Base-by-base conservation (phyloP, 495 filamentous ascomycete species). In the Penicillium soppii region DNA sequence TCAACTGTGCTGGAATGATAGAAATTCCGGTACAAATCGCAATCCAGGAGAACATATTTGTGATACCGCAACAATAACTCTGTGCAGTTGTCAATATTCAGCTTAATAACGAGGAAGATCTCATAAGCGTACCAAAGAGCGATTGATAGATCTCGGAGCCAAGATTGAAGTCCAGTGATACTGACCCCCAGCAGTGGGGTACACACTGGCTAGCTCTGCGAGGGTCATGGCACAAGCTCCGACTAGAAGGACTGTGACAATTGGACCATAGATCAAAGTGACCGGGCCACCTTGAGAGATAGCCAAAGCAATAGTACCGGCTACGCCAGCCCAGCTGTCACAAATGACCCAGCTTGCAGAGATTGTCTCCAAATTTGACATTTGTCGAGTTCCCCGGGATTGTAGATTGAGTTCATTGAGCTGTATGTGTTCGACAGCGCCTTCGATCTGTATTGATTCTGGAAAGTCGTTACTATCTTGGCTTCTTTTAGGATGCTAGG, bases 181-280 rank as follows among this genome's bases (percentile, higher is more conserved):
- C 55, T 79, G 77, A 5, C 76, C 77, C 5, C 76, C 77, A 7
- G 75, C 74, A 0, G 78, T 79, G 0, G 76, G 75, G 61, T 75
- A 80, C 21, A 72, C 73, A n/a, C 71, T 71, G 0, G 73, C 69
- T 21, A 82, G 61, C 58, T 82, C 78, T 22, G 70, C 76, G 17
- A 80, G 61, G 4, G 71, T 73, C 0, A 68, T 57, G 6, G 74
- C 70, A 30, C 72, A 62, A 7, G 59, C 67, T 26, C 52, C 50
- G 16, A 58, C 48, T 4, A 67, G 26, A 8, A 65, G 17, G 2
- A 57, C 12, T 7, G 52, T 56, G 7, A 62, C 37, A 15, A 69
- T 56, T 6, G 46, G 30, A 25, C 63, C 62, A 32, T 70, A 70
- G 1, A 70, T 13, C 3, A 70, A 22, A 13, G 63, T 62, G 0